Evolutionary conservation across 352 stramenopile species (phyloP).

Genomic region (Globisporangium rhizosaccharum): DNA sequence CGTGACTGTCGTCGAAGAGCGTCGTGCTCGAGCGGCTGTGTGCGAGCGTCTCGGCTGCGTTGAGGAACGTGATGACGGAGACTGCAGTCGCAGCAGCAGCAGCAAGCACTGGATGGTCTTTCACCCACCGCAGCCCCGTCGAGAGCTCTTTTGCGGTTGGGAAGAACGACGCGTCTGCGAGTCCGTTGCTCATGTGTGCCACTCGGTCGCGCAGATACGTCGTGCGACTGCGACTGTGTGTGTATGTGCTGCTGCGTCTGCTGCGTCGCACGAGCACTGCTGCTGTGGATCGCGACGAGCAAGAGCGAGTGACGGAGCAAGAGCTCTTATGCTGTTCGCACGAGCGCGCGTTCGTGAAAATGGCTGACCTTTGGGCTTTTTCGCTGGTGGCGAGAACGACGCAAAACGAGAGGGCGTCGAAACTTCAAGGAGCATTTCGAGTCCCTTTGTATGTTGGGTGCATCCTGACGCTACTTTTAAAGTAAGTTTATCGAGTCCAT

Average conservation of each 20-base stretch:
- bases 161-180: conserved; percentile 72
- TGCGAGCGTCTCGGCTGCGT: conserved; percentile 35
- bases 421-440: neutral
- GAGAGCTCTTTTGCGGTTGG: conserved; percentile 80
- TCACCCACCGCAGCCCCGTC: conserved; percentile 79
- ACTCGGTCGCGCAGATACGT: neutral
- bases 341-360: neutral
- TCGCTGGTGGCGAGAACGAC: neutral
- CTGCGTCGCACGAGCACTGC: neutral
- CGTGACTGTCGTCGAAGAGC: conserved; percentile 8
- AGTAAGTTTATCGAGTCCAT: no score
- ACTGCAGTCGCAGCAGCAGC: conserved; percentile 74
- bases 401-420: neutral
- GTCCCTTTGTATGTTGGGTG: neutral
- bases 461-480: neutral
- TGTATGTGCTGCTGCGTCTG: neutral
- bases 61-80: conserved; percentile 80
- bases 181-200: conserved; percentile 25
- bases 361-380: neutral
- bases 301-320: neutral
- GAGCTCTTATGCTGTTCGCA: neutral
- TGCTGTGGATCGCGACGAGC: neutral
- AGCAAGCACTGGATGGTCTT: conserved; percentile 77
- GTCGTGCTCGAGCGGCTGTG: conserved; percentile 13
- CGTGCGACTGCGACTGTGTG: neutral